A percentile compares a stretch with the other conserved stretches of the same genome.
Conservation (phyloP, 306 rosid genomes). For the Hippophae rhamnoides region DNA sequence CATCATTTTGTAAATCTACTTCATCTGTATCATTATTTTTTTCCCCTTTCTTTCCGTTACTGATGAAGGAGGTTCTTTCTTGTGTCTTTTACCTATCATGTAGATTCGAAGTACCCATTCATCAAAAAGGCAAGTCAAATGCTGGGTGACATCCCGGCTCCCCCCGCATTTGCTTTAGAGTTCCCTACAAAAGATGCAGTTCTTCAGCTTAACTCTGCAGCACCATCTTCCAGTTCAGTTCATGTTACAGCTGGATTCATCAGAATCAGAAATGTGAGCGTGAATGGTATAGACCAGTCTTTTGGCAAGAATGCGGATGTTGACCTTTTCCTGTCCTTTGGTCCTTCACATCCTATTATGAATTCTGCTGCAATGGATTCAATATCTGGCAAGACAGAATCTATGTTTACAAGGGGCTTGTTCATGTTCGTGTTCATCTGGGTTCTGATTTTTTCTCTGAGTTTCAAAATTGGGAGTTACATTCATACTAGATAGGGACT, state of each 20-base stretch:
- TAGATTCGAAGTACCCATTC: constrained; percentile 43
- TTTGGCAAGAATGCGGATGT: constrained; percentile 54
- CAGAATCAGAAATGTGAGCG: constrained; percentile 45
- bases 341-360: constrained; percentile 22
- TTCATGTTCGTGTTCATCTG: constrained; percentile 51
- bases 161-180: constrained; percentile 78
- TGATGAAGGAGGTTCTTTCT: constrained; percentile 2
- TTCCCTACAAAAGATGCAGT: constrained; percentile 54
- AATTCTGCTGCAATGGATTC: constrained; percentile 31
- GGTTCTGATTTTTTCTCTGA: constrained; percentile 52
- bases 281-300: constrained; percentile 43
- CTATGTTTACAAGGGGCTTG: constrained; percentile 54
- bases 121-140: constrained; percentile 39
- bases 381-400: constrained; percentile 44
- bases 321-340: constrained; percentile 33
- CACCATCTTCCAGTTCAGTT: constrained; percentile 57
- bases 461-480: constrained; percentile 58
- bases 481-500: constrained; percentile 34
- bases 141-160: constrained; percentile 65
- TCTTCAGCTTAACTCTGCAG: constrained; percentile 34
- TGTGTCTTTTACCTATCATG: background rate
- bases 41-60: background rate
- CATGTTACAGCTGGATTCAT: constrained; percentile 77
- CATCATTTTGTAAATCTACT: too few species aligned
- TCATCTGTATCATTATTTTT: background rate